These are phyloP conservation scores for Peronospora tabacina DNA, from an alignment of 352 stramenopile genomes.

Conservation along the genomic window DNA sequence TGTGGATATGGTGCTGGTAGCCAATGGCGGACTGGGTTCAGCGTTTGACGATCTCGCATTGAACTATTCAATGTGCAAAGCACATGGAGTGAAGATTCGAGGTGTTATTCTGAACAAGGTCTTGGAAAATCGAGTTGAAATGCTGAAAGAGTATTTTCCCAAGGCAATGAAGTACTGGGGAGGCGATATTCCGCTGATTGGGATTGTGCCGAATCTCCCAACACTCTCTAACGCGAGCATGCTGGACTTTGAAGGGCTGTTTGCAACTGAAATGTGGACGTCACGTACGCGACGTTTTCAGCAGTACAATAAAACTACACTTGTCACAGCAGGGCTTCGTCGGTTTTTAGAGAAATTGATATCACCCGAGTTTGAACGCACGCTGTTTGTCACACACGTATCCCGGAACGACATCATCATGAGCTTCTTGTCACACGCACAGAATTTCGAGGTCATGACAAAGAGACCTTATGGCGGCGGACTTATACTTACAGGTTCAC, in stretches of 20 bases:
- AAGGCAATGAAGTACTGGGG: constrained; percentile 75
- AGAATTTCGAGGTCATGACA: constrained; percentile 64
- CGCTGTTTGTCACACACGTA: constrained; percentile 86
- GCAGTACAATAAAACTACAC: constrained; percentile 65
- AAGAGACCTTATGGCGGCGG: constrained; percentile 70
- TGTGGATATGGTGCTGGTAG: constrained; percentile 92
- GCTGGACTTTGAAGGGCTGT: constrained; percentile 86
- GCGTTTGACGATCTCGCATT: constrained; percentile 91
- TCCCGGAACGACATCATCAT: constrained; percentile 89
- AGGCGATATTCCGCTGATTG: constrained; percentile 60
- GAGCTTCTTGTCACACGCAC: constrained; percentile 72
- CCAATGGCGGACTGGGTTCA: constrained; percentile 92
- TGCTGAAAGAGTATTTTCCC: constrained; percentile 83
- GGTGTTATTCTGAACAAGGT: constrained; percentile 97
- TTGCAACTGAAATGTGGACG: constrained; percentile 61
- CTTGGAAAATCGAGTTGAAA: constrained; percentile 62
- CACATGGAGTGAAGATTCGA: constrained; percentile 89
- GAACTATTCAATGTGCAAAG: constrained; percentile 89
- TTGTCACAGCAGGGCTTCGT: constrained; percentile 82
- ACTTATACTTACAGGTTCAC: constrained; percentile 82
- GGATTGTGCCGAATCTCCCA: constrained; percentile 75
- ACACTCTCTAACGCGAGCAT: constrained; percentile 75
- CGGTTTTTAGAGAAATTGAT: constrained; percentile 79
- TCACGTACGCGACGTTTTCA: constrained; percentile 50
- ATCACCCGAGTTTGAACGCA: constrained; percentile 63